These are phyloP conservation scores for Aspergillus fumigatiaffinis DNA, from an alignment of 2,329 filamentous ascomycete genomes.

Conservation along the genomic window DNA sequence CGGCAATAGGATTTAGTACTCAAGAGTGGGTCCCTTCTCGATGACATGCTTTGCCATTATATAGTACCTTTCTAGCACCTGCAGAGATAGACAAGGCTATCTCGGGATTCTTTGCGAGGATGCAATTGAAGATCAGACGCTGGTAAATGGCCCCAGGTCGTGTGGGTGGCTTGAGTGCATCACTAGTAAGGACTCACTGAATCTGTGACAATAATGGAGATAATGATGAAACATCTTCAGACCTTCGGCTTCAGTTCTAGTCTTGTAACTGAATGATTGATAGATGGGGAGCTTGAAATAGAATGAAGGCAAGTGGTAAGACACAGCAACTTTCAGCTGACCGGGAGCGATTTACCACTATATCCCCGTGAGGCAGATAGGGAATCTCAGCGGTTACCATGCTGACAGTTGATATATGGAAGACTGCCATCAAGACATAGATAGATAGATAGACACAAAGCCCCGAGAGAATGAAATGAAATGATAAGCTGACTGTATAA, in stretches of 20 bases:
- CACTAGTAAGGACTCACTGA: too few relatives aligned
- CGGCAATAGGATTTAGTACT: slow-evolving; percentile 10
- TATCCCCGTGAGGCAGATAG: too few relatives aligned
- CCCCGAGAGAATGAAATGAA: not conserved
- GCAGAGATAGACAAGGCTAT: not conserved
- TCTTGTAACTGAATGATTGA: too few relatives aligned
- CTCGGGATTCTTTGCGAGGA: not conserved
- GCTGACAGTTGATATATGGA: too few relatives aligned
- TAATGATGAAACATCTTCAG: not conserved
- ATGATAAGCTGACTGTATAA: not conserved
- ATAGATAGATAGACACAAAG: not conserved
- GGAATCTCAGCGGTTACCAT: too few relatives aligned
- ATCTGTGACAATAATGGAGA: not conserved
- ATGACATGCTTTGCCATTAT: not conserved
- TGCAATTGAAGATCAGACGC: not conserved
- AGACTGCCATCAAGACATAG: not conserved
- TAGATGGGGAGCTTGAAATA: too few relatives aligned
- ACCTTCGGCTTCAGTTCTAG: too few relatives aligned
- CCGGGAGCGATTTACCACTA: too few relatives aligned
- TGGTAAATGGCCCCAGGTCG: too few relatives aligned
- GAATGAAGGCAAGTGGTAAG: too few relatives aligned
- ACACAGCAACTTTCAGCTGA: too few relatives aligned
- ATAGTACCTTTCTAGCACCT: not conserved
- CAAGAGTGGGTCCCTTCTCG: slow-evolving; percentile 2
- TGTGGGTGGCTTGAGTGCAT: too few relatives aligned